Evolutionary conservation across 305 asterid genomes (phyloP).

Genomic region (Fraxinus angustifolia): DNA sequence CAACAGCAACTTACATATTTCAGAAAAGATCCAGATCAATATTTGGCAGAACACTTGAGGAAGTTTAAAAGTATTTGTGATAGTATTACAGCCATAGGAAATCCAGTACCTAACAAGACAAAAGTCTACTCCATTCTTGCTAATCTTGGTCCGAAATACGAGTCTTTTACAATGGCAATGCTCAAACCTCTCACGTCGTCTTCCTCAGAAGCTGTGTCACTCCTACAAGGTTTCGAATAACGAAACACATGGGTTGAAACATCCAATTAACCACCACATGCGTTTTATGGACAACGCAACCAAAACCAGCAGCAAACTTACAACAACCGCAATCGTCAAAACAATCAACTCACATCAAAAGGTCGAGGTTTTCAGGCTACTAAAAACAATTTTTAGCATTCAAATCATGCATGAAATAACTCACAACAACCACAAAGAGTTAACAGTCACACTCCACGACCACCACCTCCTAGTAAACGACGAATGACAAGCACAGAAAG

Average conservation of each 20-base stretch:
- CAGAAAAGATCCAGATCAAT: not conserved
- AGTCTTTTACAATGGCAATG: not conserved
- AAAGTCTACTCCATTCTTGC: not conserved
- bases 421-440: not conserved
- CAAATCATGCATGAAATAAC: not conserved
- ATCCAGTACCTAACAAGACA: not conserved
- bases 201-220: not conserved
- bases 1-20: constrained; percentile 3
- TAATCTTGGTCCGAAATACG: not conserved
- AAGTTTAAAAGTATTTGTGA: constrained; percentile 11
- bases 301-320: not conserved
- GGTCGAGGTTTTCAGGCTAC: not conserved
- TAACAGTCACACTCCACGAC: not conserved
- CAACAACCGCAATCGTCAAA: not conserved
- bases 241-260: not conserved
- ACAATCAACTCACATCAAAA: not conserved
- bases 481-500: not conserved
- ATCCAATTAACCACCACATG: not conserved
- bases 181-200: not conserved
- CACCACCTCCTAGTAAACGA: not conserved
- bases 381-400: not conserved
- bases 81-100: not conserved
- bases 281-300: not conserved
- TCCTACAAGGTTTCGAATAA: not conserved
- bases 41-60: not conserved